Percentiles rank a stretch among this genome's conserved stretches.
phyloP scores from a whole-genome alignment of 352 stramenopile species.

The Phytopythium oedochilum region DNA sequence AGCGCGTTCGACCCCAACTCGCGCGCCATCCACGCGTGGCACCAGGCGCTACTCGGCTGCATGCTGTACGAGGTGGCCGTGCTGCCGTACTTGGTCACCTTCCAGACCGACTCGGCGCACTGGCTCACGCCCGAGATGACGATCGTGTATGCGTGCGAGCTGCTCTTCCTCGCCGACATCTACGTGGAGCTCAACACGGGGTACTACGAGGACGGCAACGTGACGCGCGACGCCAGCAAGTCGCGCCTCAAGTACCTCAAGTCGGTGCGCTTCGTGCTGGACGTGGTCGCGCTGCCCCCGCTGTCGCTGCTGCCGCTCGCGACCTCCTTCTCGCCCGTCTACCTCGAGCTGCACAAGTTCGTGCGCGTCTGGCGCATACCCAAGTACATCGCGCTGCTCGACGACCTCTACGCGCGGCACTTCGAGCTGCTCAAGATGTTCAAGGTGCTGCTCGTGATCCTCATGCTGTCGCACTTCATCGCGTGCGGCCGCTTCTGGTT shows the following conservation, averaged over 20 bases:
- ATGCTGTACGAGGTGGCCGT: conserved; percentile 54
- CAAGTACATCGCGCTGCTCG: conserved; percentile 46
- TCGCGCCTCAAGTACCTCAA: conserved; percentile 45
- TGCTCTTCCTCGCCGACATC: conserved; percentile 51
- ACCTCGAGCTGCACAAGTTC: conserved; percentile 66
- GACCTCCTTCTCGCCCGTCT: conserved; percentile 18
- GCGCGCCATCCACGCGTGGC: conserved; percentile 42
- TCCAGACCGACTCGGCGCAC: conserved; percentile 12
- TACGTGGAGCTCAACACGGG: conserved; percentile 66
- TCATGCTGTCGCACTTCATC: conserved; percentile 50
- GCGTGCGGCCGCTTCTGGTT: conserved; percentile 58
- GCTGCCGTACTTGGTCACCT: conserved; percentile 46
- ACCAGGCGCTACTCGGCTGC: conserved; percentile 44
- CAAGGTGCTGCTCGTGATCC: conserved; percentile 44
- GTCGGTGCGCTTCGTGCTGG: conserved; percentile 43
- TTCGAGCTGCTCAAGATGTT: conserved; percentile 66
- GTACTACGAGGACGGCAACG: conserved; percentile 62
- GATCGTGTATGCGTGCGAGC: conserved; percentile 42
- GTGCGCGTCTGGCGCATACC: conserved; percentile 38
- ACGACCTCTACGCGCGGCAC: conserved; percentile 52
- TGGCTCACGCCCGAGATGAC: conserved; percentile 25
- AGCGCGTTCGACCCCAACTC: conserved; percentile 63
- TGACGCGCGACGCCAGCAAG: conserved; percentile 45
- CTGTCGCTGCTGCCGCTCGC: conserved; percentile 28
- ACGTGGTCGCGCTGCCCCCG: conserved; percentile 39